Evolutionary conservation across 768 basidiomycete genomes (phyloP), one percentile per base, ranked within the genome.

Genomic region (Suillus plorans): DNA sequence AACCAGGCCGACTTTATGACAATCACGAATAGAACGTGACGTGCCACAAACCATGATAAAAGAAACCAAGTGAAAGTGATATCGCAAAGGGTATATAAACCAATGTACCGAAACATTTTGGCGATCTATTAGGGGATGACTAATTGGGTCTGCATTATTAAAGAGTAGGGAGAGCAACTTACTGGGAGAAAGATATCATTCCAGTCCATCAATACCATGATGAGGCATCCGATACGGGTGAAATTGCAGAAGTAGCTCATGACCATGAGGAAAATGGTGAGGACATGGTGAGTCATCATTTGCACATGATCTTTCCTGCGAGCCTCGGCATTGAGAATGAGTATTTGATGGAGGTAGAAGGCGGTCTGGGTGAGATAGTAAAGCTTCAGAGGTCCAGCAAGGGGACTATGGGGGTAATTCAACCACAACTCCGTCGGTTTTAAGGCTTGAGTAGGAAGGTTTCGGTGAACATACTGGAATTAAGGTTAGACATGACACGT

Each of bases 201-300:
- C 73, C 86, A 89, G 74, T 99, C 97, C 94, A 99, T 96, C 42
- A 97, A 79, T 60, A 93, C 84, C 85, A 97, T 90, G 65, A 97
- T 88, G 55, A 95, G 80, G 69, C 90, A 93, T 18, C 97, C 97
- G 52, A 96, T 85, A 53, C 95, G 90, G 10, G 94, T 97, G 73
- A 89, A 90, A 77, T 95, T 90, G 74, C 83, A 86, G 66, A 83
- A 83, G 78, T 97, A 99, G 76, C 92, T 95, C 47, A 81, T 71
- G 41, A 82, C 77, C 78, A 98, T 87, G 66, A 99, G 85, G 58
- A 82, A 72, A 66, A 95, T 84, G 14, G 95, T 97, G 69, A 99
- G 90, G 69, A 97, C 73, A 74, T 99, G 97, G 80, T 99, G 97
- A 31, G 89, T 80, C 85, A 98, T 91, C 97, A 98, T 98, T 78